A percentile compares a stretch with the other conserved stretches of the same genome.
Evolutionary conservation across 108 stramenopile genomes (phyloP).

Genomic region (Ochromonas danica): DNA sequence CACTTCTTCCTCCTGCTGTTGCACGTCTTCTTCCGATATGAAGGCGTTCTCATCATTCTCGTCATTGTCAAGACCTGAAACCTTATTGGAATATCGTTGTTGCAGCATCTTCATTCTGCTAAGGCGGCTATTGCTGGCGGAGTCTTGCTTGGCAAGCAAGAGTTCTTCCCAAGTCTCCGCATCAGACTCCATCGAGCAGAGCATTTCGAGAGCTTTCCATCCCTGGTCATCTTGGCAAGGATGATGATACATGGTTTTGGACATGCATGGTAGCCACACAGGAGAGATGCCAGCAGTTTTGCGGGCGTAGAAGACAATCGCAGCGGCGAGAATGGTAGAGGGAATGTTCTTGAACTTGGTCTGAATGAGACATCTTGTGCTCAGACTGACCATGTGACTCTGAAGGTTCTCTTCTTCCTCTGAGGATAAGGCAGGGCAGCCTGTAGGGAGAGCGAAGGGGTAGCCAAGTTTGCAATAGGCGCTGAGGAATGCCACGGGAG

Average conservation of each 20-base stretch:
- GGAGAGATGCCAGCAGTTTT: not conserved
- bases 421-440: not conserved
- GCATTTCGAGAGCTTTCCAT: not conserved
- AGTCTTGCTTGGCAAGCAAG: too few relatives aligned
- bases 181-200: too few relatives aligned
- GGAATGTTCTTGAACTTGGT: not conserved
- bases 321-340: not conserved
- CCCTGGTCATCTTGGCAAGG: not conserved
- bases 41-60: too few relatives aligned
- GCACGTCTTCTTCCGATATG: too few relatives aligned
- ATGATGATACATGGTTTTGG: not conserved
- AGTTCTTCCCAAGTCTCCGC: too few relatives aligned
- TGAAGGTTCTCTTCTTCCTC: not conserved
- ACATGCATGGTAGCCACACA: not conserved
- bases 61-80: too few relatives aligned
- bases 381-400: not conserved
- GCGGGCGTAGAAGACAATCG: not conserved
- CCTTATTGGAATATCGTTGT: too few relatives aligned
- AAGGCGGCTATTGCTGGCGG: too few relatives aligned
- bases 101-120: too few relatives aligned
- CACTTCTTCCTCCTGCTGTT: too few relatives aligned
- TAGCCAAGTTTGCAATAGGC: not conserved
- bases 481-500: conserved; percentile 19
- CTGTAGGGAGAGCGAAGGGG: not conserved
- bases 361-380: not conserved